phyloP scores from a whole-genome alignment of 371 early-diverging fungal species.

The Globomyces sp. region DNA sequence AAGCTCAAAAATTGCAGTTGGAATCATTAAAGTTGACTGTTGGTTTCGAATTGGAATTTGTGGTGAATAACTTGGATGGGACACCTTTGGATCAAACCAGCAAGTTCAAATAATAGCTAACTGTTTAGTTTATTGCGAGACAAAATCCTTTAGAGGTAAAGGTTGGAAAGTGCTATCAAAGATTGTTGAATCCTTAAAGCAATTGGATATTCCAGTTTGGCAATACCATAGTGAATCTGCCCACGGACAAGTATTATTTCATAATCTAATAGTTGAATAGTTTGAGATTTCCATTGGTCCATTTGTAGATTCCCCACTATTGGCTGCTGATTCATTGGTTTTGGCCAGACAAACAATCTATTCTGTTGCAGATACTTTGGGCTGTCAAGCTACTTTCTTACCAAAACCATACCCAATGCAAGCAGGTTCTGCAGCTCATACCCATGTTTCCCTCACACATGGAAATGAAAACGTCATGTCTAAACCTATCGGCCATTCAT shows the following conservation, averaged over 20 bases:
- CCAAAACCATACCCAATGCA: neutral
- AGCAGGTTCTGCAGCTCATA: neutral
- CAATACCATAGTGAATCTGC: conserved; percentile 2
- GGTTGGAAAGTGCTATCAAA: conserved; percentile 1
- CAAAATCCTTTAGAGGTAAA: neutral
- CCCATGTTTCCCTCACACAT: neutral
- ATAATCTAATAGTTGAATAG: too few relatives aligned
- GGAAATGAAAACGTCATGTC: neutral
- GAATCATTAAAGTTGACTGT: neutral
- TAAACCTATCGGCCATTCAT: neutral
- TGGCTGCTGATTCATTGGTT: conserved; percentile 3
- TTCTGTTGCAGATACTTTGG: neutral
- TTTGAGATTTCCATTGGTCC: neutral
- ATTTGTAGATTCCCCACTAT: neutral
- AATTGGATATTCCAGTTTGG: conserved; percentile 3
- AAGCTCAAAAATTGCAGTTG: neutral
- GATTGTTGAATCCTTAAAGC: neutral
- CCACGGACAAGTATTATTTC: neutral
- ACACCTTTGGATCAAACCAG: neutral
- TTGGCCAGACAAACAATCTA: neutral
- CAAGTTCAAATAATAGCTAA: too few relatives aligned
- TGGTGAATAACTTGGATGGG: neutral
- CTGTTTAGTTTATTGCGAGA: neutral
- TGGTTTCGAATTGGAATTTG: conserved; percentile 4
- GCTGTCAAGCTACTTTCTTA: neutral